Evolutionary conservation across 768 basidiomycete genomes (phyloP), one percentile per base, ranked within the genome.

Genomic region (Mycena haematopus): DNA sequence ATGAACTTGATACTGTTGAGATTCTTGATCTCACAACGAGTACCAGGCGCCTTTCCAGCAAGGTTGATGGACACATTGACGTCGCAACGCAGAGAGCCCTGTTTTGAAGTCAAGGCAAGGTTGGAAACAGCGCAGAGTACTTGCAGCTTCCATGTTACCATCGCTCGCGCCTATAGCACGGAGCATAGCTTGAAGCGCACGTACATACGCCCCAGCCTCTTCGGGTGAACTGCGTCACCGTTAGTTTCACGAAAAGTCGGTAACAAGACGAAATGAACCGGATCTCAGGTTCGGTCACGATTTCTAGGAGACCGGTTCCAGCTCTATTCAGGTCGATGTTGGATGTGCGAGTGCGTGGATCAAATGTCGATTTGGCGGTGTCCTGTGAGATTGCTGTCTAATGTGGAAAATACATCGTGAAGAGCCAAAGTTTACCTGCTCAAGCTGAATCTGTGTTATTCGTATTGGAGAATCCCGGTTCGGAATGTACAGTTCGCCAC

Each of bases 1-100:
- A 95, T 89, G 74, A 90, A 95, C 65, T 86, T 86, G 45, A 97
- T 81, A 56, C 94, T 95, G 72, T 98, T 98, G 45, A 99, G 82
- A 70, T 99, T 99, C 76, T 99, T 99, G 69, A 99, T 87, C 76
- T 99, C 96, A 70, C 95, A 96, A 31, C 96, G 87, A 1, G 91
- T 96, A 2, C 95, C 89, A 1, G 78, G 87, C 4, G 84, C 75
- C 7, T 83, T 76, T 10, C 89, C 88, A 44, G 77, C 72, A 50
- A 83, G 83, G 69, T 93, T 91, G 7, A 98, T 86, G 6, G 96
- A 98, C 6, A 99, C 89, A 70, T 99, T 99, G 29, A 96, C 92
- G 70, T 99, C 97, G 65, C 95, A 96, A 42, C 97, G 83, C 33
- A 99, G 80, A 7, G 96, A 98, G 1, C 96, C 96, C 95, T 97